Percentiles rank a stretch among this genome's conserved stretches.
These are phyloP conservation scores for Scenedesmus sp. DNA, from an alignment of 163 green algal genomes.

Conservation along the genomic window DNA sequence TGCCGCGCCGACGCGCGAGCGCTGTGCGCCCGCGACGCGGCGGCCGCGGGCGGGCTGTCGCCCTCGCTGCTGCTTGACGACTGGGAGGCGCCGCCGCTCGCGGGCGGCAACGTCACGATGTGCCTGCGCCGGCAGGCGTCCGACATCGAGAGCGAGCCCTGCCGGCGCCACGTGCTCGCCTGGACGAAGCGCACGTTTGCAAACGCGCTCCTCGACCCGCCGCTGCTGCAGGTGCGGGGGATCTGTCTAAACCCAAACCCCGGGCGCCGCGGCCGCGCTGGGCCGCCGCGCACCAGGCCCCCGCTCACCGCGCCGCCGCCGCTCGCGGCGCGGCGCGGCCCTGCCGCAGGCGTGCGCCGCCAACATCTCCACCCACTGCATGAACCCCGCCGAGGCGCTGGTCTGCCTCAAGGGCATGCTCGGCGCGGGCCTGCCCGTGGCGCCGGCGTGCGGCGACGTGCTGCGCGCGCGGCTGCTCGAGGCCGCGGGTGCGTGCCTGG, in stretches of 20 bases:
- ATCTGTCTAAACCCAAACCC: too few relatives aligned
- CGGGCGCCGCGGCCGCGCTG: too few relatives aligned
- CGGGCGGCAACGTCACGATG: constrained; percentile 12
- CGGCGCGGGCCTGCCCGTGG: background rate
- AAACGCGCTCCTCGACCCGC: constrained; percentile 28
- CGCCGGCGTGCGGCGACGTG: background rate
- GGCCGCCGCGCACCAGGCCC: too few relatives aligned
- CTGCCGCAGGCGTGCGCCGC: too few relatives aligned
- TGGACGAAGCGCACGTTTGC: background rate
- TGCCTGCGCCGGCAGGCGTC: constrained; percentile 16
- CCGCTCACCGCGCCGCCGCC: too few relatives aligned
- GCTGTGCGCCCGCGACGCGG: background rate
- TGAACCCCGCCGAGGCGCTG: constrained; percentile 6
- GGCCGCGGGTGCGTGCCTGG: constrained; percentile 12
- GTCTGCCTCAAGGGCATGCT: constrained; percentile 19
- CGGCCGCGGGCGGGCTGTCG: constrained; percentile 1
- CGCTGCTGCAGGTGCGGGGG: constrained; percentile 19
- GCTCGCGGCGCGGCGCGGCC: too few relatives aligned
- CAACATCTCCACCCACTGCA: constrained; percentile 19
- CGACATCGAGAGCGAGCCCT: background rate
- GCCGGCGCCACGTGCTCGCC: background rate
- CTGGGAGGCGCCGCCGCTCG: constrained; percentile 3
- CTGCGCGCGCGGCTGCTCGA: constrained; percentile 21
- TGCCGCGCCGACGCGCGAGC: background rate
- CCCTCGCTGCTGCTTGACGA: constrained; percentile 19